phyloP scores from a whole-genome alignment of 306 rosid genomes.

The Casuarina equisetifolia region DNA sequence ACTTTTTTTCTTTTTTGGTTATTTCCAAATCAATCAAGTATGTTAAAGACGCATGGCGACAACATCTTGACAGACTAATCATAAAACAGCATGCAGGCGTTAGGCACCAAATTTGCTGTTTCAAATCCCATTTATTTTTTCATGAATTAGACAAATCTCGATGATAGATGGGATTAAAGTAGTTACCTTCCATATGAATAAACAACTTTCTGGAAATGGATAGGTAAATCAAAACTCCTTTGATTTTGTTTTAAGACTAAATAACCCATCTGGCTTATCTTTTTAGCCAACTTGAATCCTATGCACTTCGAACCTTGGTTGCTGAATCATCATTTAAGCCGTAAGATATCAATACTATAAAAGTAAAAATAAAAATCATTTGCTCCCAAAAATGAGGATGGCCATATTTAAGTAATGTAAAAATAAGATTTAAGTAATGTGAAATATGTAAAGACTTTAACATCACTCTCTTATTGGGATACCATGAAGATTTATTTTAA shows the following conservation, averaged over 20 bases:
- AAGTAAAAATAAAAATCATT: no score
- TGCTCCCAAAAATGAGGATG: no score
- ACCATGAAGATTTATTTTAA: no score
- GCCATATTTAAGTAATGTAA: no score
- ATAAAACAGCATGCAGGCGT: slow-evolving; percentile 4
- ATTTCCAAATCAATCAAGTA: slow-evolving; percentile 7
- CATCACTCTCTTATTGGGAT: no score
- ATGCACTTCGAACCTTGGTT: neutral
- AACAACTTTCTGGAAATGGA: no score
- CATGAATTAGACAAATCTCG: neutral
- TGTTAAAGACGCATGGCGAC: slow-evolving; percentile 7
- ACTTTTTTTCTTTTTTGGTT: neutral
- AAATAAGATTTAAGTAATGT: no score
- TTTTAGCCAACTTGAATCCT: no score
- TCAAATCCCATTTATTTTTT: neutral
- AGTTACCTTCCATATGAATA: no score
- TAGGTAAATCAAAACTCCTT: neutral
- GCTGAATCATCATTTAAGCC: neutral
- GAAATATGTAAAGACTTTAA: no score
- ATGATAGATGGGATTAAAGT: slow-evolving; percentile 1
- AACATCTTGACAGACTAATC: neutral
- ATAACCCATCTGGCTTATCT: neutral
- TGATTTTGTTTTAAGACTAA: neutral
- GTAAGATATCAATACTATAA: neutral
- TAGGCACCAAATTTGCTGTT: neutral